Conservation (phyloP, 1,284 basidiomycete genomes). For the Marasmius sp. region DNA sequence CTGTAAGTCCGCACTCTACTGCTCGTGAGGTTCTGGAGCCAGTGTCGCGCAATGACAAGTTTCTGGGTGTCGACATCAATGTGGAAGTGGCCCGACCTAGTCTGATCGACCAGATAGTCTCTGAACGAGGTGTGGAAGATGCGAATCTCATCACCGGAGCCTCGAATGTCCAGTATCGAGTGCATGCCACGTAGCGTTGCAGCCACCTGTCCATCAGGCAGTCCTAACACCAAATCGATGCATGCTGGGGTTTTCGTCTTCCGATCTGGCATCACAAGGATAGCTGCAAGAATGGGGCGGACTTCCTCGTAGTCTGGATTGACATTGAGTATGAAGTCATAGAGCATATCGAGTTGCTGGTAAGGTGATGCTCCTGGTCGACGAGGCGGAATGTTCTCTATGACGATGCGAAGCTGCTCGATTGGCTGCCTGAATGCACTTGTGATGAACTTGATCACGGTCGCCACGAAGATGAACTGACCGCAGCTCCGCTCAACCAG, state of each 20-base stretch:
- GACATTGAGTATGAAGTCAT: constrained; percentile 6
- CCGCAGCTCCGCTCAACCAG: constrained; percentile 6
- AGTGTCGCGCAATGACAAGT: no score
- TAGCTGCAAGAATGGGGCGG: background rate
- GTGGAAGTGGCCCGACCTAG: background rate
- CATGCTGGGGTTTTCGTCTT: background rate
- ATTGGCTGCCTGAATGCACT: background rate
- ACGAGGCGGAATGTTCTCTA: background rate
- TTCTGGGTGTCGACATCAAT: background rate
- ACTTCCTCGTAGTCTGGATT: background rate
- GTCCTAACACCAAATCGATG: background rate
- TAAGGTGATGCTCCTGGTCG: constrained; percentile 1
- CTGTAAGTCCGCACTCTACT: no score
- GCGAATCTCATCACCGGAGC: background rate
- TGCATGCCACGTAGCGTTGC: background rate
- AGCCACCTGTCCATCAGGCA: background rate
- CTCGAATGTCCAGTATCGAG: background rate
- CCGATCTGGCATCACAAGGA: background rate
- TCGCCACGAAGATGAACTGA: constrained; percentile 13
- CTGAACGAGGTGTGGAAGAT: background rate
- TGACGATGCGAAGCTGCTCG: constrained; percentile 4
- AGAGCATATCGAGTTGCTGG: constrained; percentile 9
- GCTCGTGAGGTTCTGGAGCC: no score
- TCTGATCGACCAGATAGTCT: background rate
- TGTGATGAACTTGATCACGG: constrained; percentile 10